Base-by-base conservation (phyloP, 169 alveolate species). In the Cystoisospora suis region DNA sequence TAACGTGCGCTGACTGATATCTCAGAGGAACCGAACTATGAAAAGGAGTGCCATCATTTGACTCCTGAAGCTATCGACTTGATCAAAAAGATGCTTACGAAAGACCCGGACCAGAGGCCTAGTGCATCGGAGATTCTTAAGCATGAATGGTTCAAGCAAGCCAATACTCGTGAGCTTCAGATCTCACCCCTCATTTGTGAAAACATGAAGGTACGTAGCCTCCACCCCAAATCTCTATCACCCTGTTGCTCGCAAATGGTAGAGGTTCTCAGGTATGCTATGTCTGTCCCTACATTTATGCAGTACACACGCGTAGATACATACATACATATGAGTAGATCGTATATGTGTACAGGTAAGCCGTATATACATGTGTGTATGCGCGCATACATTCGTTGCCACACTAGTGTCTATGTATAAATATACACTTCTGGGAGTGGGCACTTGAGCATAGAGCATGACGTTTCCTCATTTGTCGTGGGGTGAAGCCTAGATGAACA, bases 51-150 rank as follows among this genome's bases (percentile, higher is more conserved):
- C 92, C 92, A 92, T 58, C 95, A 94, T 49, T 83, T 94, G 85
- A 94, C 98, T 29, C 91, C 93, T 49, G 97, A 94, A 87, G 97
- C 95, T 3, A 93, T 93, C 36, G 86, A 87, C 17, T 91, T 95
- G 49, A 81, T 96, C 36, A 86, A 81, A 79, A 89, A 89, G 87
- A 95, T 96, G 97, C 94, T 96, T 36, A 88, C 91, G 36, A 95
- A 94, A 85, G 95, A 93, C 87, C 96, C 96, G 15, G 86, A 80
- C 34, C 61, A 79, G 34, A 88, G 98, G 59, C 97, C 96, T 20
- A 75, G 94, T n/a, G 97, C 98, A 6, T 69, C 81, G 42, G 94
- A 92, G 40, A 92, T 88, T 32, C 88, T 95, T 29, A 59, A 92
- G 44, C 96, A 96, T 49, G 87, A 90, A 29, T 96, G 97, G 96